Base-by-base conservation (phyloP, 2,329 filamentous ascomycete species). In the Ophiocordyceps polyrhachis-furcata region DNA sequence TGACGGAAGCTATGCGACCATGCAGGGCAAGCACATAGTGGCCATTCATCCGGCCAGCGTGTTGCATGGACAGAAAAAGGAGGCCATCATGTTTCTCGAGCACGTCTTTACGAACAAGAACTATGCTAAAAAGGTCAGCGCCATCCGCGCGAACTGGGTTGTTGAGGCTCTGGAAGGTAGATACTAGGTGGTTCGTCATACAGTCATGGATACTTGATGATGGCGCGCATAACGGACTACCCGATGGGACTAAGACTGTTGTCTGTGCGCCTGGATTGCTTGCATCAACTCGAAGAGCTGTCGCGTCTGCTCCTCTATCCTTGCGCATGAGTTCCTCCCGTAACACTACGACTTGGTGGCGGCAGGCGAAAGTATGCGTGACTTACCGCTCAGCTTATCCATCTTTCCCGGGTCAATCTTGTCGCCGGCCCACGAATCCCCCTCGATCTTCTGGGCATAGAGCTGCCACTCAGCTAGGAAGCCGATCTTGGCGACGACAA, bases 401-500 rank as follows among this genome's bases (percentile, higher is more conserved):
- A 96, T 68, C 63, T 94, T 94, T 1, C 66, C 69, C 52, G 76
- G 75, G 50, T 96, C 89, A 59, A 96, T 71, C 59, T 81, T 89
- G 50, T 85, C 84, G 1, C 81, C 89, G 48, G 74, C 70, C 91
- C 91, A 96, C 0, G 71, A 62, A 44, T 93, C 81, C 0, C 88
- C 89, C 57, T 96, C 89, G 15, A 98, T 66, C 58, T 86, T 80
- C 59, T 98, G 89, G 2, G 87, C 88, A 58, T 96, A 98, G 44
- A 85, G 66, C 62, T 98, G 91, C 89, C 89, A 98, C 62, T 96
- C 88, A 0, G 84, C 89, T 53, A 98, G 70, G 61, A 98, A 98
- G 2, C 89, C 91, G 54, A 96, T 86, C 86, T 93, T 93, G 51
- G 23, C 21, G 20, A 17, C 15, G 15, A 17, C 15, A 35, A n/a